Evolutionary conservation across 1,139 yeast species (phyloP).

Genomic region (Suhomyces anneliseae): DNA sequence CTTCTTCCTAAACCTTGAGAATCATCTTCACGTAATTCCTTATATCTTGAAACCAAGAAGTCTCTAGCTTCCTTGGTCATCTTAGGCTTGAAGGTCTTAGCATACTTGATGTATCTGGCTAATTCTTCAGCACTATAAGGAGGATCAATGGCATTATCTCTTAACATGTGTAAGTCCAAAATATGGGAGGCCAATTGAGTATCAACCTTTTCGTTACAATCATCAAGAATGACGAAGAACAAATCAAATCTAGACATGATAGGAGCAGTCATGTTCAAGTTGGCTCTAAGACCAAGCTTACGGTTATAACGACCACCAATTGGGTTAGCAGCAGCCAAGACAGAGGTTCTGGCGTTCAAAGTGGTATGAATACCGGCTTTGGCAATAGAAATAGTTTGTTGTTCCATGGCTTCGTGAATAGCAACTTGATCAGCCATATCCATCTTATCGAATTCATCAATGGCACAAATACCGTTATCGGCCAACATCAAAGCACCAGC

Average conservation of each 20-base stretch:
- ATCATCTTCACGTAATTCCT: slow-evolving; percentile 86
- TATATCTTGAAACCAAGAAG: slow-evolving; percentile 75
- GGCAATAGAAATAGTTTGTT: slow-evolving; percentile 96
- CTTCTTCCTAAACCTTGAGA: slow-evolving; percentile 88
- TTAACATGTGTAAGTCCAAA: slow-evolving; percentile 86
- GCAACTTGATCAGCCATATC: slow-evolving; percentile 95
- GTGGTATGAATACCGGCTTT: slow-evolving; percentile 99
- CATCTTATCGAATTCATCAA: slow-evolving; percentile 98
- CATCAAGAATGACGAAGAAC: slow-evolving; percentile 92
- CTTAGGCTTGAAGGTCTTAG: slow-evolving; percentile 89
- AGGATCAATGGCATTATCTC: slow-evolving; percentile 88
- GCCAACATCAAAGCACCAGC: slow-evolving; percentile 99
- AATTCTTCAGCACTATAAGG: slow-evolving; percentile 90
- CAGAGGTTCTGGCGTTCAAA: slow-evolving; percentile 91
- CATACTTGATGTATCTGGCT: slow-evolving; percentile 85
- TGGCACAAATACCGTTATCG: slow-evolving; percentile 97
- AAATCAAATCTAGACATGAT: slow-evolving; percentile 98
- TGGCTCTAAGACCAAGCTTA: slow-evolving; percentile 78
- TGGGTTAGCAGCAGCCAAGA: slow-evolving; percentile 97
- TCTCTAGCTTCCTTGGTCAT: slow-evolving; percentile 83
- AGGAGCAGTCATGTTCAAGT: slow-evolving; percentile 97
- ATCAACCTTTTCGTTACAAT: slow-evolving; percentile 88
- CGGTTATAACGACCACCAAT: slow-evolving; percentile 93
- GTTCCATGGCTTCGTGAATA: slow-evolving; percentile 99
- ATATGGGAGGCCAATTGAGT: slow-evolving; percentile 89